Percentiles rank a stretch among this genome's conserved stretches.
Conservation (phyloP, 768 basidiomycete species). For the Trichaptum fuscoviolaceum region DNA sequence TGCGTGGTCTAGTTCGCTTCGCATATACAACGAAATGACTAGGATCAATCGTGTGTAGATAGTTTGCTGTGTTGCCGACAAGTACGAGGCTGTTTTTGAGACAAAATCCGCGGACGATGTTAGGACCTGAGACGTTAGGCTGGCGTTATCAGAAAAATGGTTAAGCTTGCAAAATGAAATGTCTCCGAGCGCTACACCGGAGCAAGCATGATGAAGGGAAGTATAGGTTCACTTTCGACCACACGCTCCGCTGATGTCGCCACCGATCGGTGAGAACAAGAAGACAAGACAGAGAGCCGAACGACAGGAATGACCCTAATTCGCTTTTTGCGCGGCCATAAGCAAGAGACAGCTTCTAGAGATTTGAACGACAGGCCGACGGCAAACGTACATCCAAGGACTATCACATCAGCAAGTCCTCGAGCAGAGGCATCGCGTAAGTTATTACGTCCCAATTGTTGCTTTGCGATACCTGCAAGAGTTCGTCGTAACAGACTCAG, state of each 20-base stretch:
- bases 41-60: background rate
- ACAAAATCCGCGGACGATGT: background rate
- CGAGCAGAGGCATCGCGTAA: no score
- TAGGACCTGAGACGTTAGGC: background rate
- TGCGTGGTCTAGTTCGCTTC: background rate
- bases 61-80: background rate
- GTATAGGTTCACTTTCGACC: background rate
- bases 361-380: no score
- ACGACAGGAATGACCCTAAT: background rate
- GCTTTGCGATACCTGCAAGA: no score
- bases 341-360: no score
- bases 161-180: background rate
- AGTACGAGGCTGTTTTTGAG: background rate
- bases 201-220: background rate
- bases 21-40: background rate
- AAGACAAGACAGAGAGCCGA: background rate
- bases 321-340: background rate
- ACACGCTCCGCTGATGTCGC: background rate
- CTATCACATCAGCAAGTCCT: no score
- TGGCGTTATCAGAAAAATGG: background rate
- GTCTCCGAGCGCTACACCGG: background rate
- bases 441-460: no score
- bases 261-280: background rate
- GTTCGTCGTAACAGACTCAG: no score
- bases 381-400: no score